phyloP scores from a whole-genome alignment of 129 eudicot genomes.

The Helianthus annuus region DNA sequence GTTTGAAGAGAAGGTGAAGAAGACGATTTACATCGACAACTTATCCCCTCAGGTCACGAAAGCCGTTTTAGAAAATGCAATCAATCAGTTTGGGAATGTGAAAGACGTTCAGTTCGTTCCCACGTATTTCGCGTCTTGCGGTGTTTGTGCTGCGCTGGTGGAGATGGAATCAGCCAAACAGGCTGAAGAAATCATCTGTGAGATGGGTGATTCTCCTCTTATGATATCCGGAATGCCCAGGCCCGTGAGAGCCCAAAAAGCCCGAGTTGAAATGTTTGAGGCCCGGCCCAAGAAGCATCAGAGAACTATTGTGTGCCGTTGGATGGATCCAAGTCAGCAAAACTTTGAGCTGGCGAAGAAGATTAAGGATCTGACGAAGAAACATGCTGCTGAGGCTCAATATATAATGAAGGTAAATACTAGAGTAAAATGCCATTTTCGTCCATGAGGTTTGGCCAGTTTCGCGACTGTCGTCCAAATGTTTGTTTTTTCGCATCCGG shows the following conservation, averaged over 20 bases:
- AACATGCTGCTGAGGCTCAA: slow-evolving; percentile 58
- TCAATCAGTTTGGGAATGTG: slow-evolving; percentile 66
- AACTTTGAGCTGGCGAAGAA: slow-evolving; percentile 53
- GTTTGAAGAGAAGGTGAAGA: slow-evolving; percentile 57
- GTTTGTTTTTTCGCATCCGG: too few relatives aligned
- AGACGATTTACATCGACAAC: slow-evolving; percentile 72
- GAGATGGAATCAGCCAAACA: slow-evolving; percentile 54
- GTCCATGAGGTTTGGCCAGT: too few relatives aligned
- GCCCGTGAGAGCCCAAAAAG: slow-evolving; percentile 70
- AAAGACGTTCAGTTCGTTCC: slow-evolving; percentile 46
- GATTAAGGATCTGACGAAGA: slow-evolving; percentile 43
- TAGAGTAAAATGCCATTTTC: too few relatives aligned
- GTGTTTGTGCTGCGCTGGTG: slow-evolving; percentile 54
- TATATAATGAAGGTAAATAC: slow-evolving; percentile 52
- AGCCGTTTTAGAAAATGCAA: slow-evolving; percentile 53
- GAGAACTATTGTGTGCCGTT: slow-evolving; percentile 37
- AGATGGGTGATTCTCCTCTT: slow-evolving; percentile 42
- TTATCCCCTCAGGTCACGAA: slow-evolving; percentile 59
- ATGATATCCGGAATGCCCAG: slow-evolving; percentile 93
- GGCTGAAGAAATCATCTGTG: slow-evolving; percentile 44
- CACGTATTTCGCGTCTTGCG: slow-evolving; percentile 33
- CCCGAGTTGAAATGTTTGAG: slow-evolving; percentile 62
- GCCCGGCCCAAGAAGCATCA: slow-evolving; percentile 62
- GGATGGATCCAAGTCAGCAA: slow-evolving; percentile 63
- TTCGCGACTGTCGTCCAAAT: too few relatives aligned